These are phyloP conservation scores for Vitellaria paradoxa DNA, from an alignment of 179 eudicot genomes.

Conservation along the genomic window DNA sequence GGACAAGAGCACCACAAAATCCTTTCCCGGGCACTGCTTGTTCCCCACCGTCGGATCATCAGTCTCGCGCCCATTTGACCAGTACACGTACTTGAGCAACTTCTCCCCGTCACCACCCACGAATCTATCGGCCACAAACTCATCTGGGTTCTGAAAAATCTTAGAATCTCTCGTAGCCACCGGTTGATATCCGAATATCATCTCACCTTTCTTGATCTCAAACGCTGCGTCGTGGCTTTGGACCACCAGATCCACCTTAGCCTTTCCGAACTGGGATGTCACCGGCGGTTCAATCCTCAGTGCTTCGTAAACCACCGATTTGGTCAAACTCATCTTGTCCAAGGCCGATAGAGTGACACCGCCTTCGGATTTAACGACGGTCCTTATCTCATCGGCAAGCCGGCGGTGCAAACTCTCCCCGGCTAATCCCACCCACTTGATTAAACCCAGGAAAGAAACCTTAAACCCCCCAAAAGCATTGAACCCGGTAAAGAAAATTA, in stretches of 20 bases:
- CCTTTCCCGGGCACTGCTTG: constrained; percentile 61
- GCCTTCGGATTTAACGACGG: constrained; percentile 25
- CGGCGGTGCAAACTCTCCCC: constrained; percentile 40
- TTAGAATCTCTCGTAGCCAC: constrained; percentile 46
- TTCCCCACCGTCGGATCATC: constrained; percentile 46
- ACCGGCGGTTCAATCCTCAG: constrained; percentile 62
- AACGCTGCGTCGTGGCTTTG: constrained; percentile 45
- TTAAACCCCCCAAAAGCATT: constrained; percentile 55
- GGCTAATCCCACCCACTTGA: constrained; percentile 48
- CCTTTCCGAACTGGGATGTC: constrained; percentile 48
- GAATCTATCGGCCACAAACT: constrained; percentile 51
- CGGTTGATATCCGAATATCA: constrained; percentile 61
- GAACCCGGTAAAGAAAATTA: constrained; percentile 46
- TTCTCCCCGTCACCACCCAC: constrained; percentile 58
- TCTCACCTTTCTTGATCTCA: constrained; percentile 60
- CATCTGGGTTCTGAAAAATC: constrained; percentile 45
- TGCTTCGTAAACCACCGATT: constrained; percentile 54
- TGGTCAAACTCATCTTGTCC: constrained; percentile 47
- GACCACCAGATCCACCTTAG: constrained; percentile 41
- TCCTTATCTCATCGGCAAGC: constrained; percentile 45
- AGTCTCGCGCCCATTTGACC: constrained; percentile 66
- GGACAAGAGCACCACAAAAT: constrained; percentile 43
- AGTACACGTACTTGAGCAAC: constrained; percentile 49
- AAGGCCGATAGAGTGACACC: constrained; percentile 39
- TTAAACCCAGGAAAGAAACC: constrained; percentile 31